Conservation (phyloP, 192 early-diverging fungal species). For the Chytriomyces sp. region DNA sequence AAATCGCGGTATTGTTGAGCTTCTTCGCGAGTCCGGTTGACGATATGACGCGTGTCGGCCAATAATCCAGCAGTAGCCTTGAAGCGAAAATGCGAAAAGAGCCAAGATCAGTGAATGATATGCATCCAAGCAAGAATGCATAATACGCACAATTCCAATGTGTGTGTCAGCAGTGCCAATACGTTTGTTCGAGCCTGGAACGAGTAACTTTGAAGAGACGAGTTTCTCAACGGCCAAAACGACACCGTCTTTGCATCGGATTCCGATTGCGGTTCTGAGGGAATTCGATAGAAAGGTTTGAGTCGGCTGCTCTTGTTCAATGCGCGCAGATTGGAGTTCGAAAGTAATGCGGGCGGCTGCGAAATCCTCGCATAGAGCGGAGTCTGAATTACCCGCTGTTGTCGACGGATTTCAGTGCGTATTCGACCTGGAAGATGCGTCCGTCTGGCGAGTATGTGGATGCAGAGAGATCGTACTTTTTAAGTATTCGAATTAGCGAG, state of each 20-base stretch:
- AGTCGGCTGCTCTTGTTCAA: neutral
- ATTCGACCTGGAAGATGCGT: constrained; percentile 98
- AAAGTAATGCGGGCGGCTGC: neutral
- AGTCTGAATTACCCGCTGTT: constrained; percentile 82
- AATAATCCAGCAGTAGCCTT: constrained; percentile 90
- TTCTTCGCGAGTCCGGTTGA: constrained; percentile 89
- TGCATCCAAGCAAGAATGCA: neutral
- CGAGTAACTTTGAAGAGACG: constrained; percentile 91
- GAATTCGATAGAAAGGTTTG: neutral
- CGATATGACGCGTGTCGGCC: constrained; percentile 89
- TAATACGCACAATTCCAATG: constrained; percentile 82
- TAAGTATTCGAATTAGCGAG: neutral
- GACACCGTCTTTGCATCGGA: constrained; percentile 93
- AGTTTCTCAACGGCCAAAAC: constrained; percentile 97
- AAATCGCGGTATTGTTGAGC: constrained; percentile 71
- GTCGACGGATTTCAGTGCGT: constrained; percentile 96
- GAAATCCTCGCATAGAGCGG: neutral
- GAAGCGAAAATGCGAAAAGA: neutral
- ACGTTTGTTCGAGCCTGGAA: constrained; percentile 89
- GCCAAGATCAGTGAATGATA: neutral
- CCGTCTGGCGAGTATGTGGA: constrained; percentile 99
- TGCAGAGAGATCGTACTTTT: constrained; percentile 89
- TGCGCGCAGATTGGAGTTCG: neutral
- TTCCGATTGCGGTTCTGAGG: constrained; percentile 86
- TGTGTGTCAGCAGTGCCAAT: constrained; percentile 91